phyloP scores from a whole-genome alignment of 352 stramenopile species.

The Phytophthora crassamura region DNA sequence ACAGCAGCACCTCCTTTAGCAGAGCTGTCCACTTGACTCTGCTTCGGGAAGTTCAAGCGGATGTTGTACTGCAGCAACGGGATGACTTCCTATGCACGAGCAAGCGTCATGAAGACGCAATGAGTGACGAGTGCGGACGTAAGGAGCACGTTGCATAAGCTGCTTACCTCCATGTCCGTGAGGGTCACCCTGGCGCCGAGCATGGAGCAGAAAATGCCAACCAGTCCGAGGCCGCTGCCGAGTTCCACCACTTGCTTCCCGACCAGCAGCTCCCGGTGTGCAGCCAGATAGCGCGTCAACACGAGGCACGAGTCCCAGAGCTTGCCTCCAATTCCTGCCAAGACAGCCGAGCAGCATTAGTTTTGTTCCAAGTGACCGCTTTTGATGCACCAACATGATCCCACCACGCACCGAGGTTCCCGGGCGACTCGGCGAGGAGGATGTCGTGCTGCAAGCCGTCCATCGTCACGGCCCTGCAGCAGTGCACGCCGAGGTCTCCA shows the following conservation, averaged over 20 bases:
- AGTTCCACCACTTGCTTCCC: conserved; percentile 71
- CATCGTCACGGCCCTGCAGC: conserved; percentile 69
- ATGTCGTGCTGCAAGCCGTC: conserved; percentile 58
- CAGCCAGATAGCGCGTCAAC: conserved; percentile 65
- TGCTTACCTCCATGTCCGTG: conserved; percentile 71
- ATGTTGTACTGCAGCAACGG: conserved; percentile 84
- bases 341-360: conserved; percentile 18
- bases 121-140: conserved; percentile 28
- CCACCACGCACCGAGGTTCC: conserved; percentile 57
- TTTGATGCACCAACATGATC: not conserved
- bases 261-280: conserved; percentile 42
- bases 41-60: conserved; percentile 56
- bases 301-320: conserved; percentile 86
- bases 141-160: conserved; percentile 18
- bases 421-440: conserved; percentile 76
- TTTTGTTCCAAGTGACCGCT: not conserved
- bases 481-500: conserved; percentile 68
- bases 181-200: conserved; percentile 68
- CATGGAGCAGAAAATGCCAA: conserved; percentile 77
- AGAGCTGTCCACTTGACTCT: conserved; percentile 2
- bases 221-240: conserved; percentile 74
- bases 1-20: conserved; percentile 24
- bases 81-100: conserved; percentile 57
- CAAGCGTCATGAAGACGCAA: conserved; percentile 20
- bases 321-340: conserved; percentile 78